Conservation (phyloP, 2,329 filamentous ascomycete genomes). For the Dactylellina leptospora region DNA sequence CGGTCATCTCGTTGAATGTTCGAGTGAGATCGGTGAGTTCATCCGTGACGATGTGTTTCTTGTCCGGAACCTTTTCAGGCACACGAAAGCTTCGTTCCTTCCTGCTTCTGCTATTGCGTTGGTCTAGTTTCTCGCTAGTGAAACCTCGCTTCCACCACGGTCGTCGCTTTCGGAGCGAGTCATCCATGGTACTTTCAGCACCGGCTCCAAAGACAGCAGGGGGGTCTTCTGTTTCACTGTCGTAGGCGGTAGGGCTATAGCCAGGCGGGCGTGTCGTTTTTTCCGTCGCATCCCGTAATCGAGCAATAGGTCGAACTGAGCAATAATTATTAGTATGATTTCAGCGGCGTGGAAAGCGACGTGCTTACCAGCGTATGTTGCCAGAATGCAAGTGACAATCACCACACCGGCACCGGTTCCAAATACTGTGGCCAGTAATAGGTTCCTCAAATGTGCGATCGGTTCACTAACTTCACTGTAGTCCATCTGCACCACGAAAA, state of each 20-base stretch:
- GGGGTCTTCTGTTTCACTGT: conserved; percentile 54
- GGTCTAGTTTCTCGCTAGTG: conserved; percentile 25
- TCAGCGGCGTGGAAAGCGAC: too few species aligned
- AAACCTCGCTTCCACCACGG: conserved; percentile 49
- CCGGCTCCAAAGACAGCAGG: conserved; percentile 25
- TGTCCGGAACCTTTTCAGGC: conserved; percentile 79
- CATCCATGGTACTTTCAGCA: conserved; percentile 21
- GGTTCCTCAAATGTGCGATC: conserved; percentile 76
- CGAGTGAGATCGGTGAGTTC: conserved; percentile 75
- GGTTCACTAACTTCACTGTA: conserved; percentile 79
- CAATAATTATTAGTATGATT: conserved; percentile 60
- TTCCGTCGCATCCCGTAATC: conserved; percentile 77
- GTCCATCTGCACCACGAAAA: conserved; percentile 79
- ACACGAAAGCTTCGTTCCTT: conserved; percentile 75
- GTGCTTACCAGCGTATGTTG: conserved; percentile 70
- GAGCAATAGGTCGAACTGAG: conserved; percentile 79
- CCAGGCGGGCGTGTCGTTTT: conserved; percentile 65
- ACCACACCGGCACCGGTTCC: conserved; percentile 76
- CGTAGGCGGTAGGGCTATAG: conserved; percentile 48
- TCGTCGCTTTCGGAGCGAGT: conserved; percentile 39
- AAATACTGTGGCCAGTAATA: conserved; percentile 85
- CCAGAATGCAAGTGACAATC: conserved; percentile 77
- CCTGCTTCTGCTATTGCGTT: conserved; percentile 18
- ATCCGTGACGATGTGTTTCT: conserved; percentile 79
- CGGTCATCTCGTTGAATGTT: conserved; percentile 94